Conservation (phyloP, 345 rosid species). For the Ailanthus altissimus region DNA sequence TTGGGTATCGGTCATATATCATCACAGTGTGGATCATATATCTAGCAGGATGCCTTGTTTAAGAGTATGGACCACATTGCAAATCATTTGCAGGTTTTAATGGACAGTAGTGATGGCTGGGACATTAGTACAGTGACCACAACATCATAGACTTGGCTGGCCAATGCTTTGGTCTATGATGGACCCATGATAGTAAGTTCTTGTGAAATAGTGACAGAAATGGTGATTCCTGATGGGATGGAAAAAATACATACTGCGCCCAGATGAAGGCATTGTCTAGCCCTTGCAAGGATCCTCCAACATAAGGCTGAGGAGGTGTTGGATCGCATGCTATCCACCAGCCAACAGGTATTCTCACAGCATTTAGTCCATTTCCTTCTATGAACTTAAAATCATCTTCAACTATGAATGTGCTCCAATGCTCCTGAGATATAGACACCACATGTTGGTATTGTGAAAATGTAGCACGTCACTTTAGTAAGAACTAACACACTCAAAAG, state of each 20-base stretch:
- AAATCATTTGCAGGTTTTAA: neutral
- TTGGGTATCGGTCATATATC: neutral
- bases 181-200: neutral
- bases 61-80: neutral
- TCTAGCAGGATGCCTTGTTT: neutral
- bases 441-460: neutral
- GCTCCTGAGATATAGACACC: constrained; percentile 38
- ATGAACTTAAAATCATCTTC: constrained; percentile 65
- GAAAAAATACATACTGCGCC: constrained; percentile 44
- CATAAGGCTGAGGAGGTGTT: constrained; percentile 52
- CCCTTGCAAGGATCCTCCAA: constrained; percentile 55
- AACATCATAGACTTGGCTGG: neutral
- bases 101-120: neutral
- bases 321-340: constrained; percentile 76
- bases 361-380: constrained; percentile 48
- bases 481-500: neutral
- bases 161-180: neutral
- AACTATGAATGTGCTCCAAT: constrained; percentile 59
- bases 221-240: neutral
- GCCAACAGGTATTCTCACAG: constrained; percentile 65
- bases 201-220: neutral
- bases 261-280: constrained; percentile 64
- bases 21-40: no score
- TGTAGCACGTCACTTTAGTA: neutral
- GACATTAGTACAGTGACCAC: neutral